Percentiles rank a stretch among this genome's conserved stretches.
These are phyloP conservation scores for Aureobasidium sp. DNA, from an alignment of 2,329 filamentous ascomycete genomes.

Conservation along the genomic window DNA sequence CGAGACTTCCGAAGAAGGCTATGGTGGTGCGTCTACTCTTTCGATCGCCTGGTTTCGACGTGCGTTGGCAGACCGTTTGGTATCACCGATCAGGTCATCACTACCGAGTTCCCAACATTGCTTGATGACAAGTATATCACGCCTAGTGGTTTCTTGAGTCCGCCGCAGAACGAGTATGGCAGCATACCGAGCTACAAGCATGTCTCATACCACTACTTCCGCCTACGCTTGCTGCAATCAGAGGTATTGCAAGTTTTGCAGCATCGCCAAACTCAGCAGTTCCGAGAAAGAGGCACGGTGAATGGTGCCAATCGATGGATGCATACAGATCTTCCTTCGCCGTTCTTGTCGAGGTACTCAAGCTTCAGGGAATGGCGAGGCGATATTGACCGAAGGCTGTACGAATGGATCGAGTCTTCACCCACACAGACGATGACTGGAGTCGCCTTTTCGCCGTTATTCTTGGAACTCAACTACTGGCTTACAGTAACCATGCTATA, in stretches of 20 bases:
- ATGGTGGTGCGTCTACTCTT: slow-evolving; percentile 96
- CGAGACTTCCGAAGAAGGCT: slow-evolving; percentile 77
- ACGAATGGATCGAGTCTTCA: slow-evolving; percentile 77
- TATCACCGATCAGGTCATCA: slow-evolving; percentile 92
- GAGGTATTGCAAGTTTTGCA: slow-evolving; percentile 93
- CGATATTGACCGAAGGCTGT: slow-evolving; percentile 74
- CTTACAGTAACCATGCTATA: slow-evolving; percentile 95
- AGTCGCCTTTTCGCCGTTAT: slow-evolving; percentile 81
- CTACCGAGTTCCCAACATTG: slow-evolving; percentile 84
- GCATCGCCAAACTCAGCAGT: slow-evolving; percentile 78
- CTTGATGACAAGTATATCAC: slow-evolving; percentile 87
- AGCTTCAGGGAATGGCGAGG: slow-evolving; percentile 83
- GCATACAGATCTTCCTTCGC: slow-evolving; percentile 69
- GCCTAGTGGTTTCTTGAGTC: slow-evolving; percentile 59
- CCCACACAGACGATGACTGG: slow-evolving; percentile 72
- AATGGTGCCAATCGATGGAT: slow-evolving; percentile 62
- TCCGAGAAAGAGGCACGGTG: slow-evolving; percentile 52
- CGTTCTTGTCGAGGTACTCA: slow-evolving; percentile 74
- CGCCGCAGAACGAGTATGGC: slow-evolving; percentile 37
- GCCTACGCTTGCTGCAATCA: slow-evolving; percentile 78
- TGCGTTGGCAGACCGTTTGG: slow-evolving; percentile 91
- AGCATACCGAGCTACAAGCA: slow-evolving; percentile 70
- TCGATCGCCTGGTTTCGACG: slow-evolving; percentile 89
- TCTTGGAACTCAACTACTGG: slow-evolving; percentile 95
- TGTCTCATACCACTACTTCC: slow-evolving; percentile 87